A percentile compares a stretch with the other conserved stretches of the same genome.
These are phyloP conservation scores for Verticillium alfalfae DNA, from an alignment of 2,329 filamentous ascomycete genomes.

Conservation along the genomic window DNA sequence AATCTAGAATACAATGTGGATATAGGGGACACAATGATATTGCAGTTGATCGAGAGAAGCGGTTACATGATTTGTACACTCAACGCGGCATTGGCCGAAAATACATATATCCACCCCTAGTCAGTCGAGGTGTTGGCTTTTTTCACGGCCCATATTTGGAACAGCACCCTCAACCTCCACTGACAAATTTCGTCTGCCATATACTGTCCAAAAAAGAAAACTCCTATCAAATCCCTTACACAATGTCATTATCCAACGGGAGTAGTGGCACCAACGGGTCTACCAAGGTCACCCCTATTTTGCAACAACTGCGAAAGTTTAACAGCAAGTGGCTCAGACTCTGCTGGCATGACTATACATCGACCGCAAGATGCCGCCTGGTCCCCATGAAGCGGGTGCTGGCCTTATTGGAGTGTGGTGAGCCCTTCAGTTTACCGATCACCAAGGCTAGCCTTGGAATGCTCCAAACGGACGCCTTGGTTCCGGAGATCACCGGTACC, in stretches of 20 bases:
- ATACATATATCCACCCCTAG: background rate
- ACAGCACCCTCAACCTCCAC: background rate
- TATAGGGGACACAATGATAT: background rate
- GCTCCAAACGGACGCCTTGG: constrained; percentile 59
- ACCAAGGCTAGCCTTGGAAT: constrained; percentile 60
- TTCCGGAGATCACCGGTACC: constrained; percentile 46
- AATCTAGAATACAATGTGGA: background rate
- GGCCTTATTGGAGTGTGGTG: constrained; percentile 34
- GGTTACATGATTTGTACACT: background rate
- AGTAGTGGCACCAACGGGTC: background rate
- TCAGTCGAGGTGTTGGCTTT: background rate
- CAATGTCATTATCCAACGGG: background rate
- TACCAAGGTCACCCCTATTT: background rate
- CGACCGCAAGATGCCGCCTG: background rate
- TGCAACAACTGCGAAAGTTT: background rate
- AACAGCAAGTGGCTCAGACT: background rate
- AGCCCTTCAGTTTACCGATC: constrained; percentile 49
- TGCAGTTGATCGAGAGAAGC: background rate
- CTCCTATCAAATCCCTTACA: background rate
- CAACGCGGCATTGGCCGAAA: background rate
- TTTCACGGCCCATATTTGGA: background rate
- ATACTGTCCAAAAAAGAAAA: background rate
- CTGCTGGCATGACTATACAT: background rate
- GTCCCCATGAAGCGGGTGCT: constrained; percentile 56
- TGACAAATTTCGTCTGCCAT: background rate